Evolutionary conservation across 2,329 filamentous ascomycete genomes (phyloP).

Genomic region (Talaromyces sp.): DNA sequence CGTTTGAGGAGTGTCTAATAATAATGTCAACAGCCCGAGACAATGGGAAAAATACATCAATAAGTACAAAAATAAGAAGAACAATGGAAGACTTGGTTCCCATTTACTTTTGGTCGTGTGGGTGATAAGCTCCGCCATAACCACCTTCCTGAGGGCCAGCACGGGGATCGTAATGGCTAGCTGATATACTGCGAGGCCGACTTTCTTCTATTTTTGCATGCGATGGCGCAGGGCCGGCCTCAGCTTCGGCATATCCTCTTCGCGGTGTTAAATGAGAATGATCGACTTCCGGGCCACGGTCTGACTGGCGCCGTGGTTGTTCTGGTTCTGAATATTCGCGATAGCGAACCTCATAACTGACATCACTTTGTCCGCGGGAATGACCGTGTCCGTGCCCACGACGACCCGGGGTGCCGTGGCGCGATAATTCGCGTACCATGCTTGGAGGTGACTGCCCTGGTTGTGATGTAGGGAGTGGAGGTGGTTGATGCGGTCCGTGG

Average conservation of each 20-base stretch:
- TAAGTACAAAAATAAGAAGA: background rate
- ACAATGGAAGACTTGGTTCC: background rate
- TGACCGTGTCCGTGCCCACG: conserved; percentile 1
- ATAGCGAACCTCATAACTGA: conserved; percentile 8
- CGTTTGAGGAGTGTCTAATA: background rate
- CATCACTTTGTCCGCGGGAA: conserved; percentile 12
- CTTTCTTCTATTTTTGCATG: background rate
- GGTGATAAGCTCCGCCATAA: background rate
- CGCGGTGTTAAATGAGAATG: background rate
- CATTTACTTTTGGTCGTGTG: background rate
- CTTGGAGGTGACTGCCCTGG: conserved; percentile 7
- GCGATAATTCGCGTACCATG: background rate
- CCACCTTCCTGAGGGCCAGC: background rate
- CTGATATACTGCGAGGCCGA: background rate
- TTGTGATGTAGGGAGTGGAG: conserved; percentile 47
- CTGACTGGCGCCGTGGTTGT: conserved; percentile 5
- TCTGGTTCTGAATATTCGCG: conserved; percentile 7
- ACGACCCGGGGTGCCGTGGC: background rate
- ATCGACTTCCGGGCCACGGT: conserved; percentile 5
- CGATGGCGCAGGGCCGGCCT: background rate
- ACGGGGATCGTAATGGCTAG: background rate
- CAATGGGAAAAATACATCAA: background rate
- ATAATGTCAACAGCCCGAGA: background rate
- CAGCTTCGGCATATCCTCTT: conserved; percentile 1
- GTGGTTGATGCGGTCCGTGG: conserved; percentile 45